Conservation (phyloP, 257 asterid species). For the Solanum infundibuliforme region DNA sequence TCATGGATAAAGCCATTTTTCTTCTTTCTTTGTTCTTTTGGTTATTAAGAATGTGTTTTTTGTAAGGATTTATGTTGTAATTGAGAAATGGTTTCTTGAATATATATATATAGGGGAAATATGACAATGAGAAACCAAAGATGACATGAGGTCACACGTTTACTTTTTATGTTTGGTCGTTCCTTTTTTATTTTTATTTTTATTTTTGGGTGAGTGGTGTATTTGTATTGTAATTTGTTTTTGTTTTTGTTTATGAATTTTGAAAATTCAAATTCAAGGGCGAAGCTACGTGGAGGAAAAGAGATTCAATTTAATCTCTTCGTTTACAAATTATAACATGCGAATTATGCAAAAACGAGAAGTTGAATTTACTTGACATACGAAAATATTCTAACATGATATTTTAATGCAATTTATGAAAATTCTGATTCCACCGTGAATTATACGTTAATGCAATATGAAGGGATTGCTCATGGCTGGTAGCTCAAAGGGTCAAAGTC, state of each 20-base stretch:
- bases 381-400: not conserved
- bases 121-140: not conserved
- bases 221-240: not conserved
- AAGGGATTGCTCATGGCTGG: not conserved
- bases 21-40: not conserved
- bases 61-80: not conserved
- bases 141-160: not conserved
- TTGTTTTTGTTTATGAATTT: not conserved
- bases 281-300: not conserved
- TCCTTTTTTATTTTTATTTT: no score
- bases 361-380: not conserved
- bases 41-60: not conserved
- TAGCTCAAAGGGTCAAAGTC: not conserved
- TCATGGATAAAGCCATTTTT: conserved; percentile 30
- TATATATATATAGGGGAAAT: not conserved
- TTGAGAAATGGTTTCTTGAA: not conserved
- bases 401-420: not conserved
- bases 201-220: not conserved
- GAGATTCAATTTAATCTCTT: not conserved
- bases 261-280: not conserved
- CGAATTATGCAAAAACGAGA: not conserved
- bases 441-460: not conserved
- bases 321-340: not conserved
- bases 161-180: not conserved
- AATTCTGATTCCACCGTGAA: fast-evolving